Evolutionary conservation across 257 asterid species (phyloP), one percentile per base, ranked within the genome.

Genomic region (Hygrophila difformis): DNA sequence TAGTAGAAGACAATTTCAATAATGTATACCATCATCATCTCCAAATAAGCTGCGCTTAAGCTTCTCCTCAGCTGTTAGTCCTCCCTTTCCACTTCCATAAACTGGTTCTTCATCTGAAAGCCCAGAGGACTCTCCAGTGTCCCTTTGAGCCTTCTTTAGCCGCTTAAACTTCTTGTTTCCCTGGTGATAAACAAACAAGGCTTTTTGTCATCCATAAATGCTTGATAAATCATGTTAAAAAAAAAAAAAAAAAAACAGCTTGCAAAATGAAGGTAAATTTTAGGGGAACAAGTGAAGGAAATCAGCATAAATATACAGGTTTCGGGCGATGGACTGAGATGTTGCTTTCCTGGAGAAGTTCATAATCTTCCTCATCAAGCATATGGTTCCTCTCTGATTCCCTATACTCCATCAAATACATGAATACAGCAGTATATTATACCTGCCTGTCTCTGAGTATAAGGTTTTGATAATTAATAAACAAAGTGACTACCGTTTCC

Each of bases 331-430:
- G 72, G 60, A 89, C 96, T 7, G 93, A 56, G 41, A 85, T 80
- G 56, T 89, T 85, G 71, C 82, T 82, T 62, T 89, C 98, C 72
- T 89, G 88, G 42, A 89, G 93, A 47, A 89, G 94, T 61, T 75
- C 94, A 45, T 85, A 85, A 56, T 89, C 96, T 68, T 89, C 98
- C 51, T 79, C 98, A 49, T 89, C 98, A 33, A 89, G 93, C 49
- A 41, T 66, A 51, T 67, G 82, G 56, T 53, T 75, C 70, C 71
- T 73, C 66, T 79, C 85, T 1, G 91, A 73, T 51, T 77, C 96
- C 72, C 98, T 89, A 45, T 18, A 55, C 26, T 45, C 26, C 38
- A 39, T 17, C 20, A 14, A 15, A 52, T 14, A 3, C 39, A 51
- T 42, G 16, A 20, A n/a, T 36, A 44, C 12, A 33, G 17, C n/a